Base-by-base conservation (phyloP, 192 early-diverging fungal species). In the Backusella circina region DNA sequence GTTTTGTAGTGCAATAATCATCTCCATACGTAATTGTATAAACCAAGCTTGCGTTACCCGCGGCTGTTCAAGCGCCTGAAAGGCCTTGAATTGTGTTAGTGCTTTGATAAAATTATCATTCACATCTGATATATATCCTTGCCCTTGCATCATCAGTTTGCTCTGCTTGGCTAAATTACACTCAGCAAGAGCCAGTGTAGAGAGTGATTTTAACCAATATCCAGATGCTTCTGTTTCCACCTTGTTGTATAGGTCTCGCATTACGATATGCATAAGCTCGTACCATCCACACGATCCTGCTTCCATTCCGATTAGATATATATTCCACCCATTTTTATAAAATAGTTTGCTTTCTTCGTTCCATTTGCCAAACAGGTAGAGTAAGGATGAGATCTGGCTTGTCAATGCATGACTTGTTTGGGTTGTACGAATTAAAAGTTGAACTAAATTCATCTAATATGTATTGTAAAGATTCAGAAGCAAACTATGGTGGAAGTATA, bases 11-110 rank as follows among this genome's bases (percentile, higher is more conserved):
- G 65, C 16, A 28, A 33, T 74, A 15, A 78, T 18, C 72, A 78
- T 74, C 8, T 78, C 77, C 37, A 73, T 73, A 33, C 77, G 71
- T n/a, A 74, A 31, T 30, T 78, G 77, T 61, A 78, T 57, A 44
- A 68, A 74, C 72, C 77, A 74, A 37, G 37, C 21, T 36, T 73
- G 77, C 6, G 57, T 73, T 0, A 39, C 21, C 5, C 71, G 35
- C 23, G 72, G 72, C 21, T 70, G 36, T 28, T 37, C 30, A 33
- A 78, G 61, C 13, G 67, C 61, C 33, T 57, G 26, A 44, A 78
- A 78, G 28, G 77, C 66, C 67, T 78, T 37, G 67, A 68, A 67
- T 70, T 70, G 35, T 28, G 32, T 57, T n/a, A 73, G 41, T 8
- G 71, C 16, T 70, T 54, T 64, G n/a, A 68, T 26, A 61, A 70